Evolutionary conservation across 2,329 filamentous ascomycete genomes (phyloP).

Genomic region (Dothideomycetidae sp.): DNA sequence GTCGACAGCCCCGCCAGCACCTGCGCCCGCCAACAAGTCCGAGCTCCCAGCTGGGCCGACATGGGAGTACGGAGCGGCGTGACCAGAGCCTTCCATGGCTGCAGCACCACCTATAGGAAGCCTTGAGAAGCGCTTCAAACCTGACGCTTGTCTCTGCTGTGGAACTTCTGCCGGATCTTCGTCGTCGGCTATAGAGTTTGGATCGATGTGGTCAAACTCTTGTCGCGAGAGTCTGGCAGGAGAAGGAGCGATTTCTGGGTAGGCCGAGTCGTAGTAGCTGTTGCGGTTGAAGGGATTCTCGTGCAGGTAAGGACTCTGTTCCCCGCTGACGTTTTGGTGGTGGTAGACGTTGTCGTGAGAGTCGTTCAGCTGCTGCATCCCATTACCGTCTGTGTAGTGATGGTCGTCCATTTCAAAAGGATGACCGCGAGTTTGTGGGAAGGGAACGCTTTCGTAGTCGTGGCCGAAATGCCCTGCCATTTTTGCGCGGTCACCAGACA

Average conservation of each 20-base stretch:
- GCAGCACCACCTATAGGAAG: conserved; percentile 20
- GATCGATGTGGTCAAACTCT: conserved; percentile 8
- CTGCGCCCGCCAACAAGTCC: conserved; percentile 18
- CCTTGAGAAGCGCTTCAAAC: conserved; percentile 13
- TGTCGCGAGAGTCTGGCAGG: conserved; percentile 8
- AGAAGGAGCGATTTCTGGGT: conserved; percentile 6
- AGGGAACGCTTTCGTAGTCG: neutral
- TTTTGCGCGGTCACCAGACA: too few species aligned
- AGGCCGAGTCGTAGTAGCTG: conserved; percentile 8
- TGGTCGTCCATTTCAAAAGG: neutral
- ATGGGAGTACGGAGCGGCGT: conserved; percentile 24
- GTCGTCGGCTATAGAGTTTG: conserved; percentile 9
- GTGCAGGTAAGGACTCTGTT: neutral
- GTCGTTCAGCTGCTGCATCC: neutral
- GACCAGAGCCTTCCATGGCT: conserved; percentile 31
- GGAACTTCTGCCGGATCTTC: conserved; percentile 12
- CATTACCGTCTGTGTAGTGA: neutral
- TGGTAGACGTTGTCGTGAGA: neutral
- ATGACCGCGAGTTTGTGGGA: neutral
- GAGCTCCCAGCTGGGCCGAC: conserved; percentile 19
- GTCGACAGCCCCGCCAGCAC: neutral
- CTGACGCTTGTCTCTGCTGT: conserved; percentile 42
- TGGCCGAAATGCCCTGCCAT: neutral
- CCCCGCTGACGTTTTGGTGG: neutral
- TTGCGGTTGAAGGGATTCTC: conserved; percentile 9